Evolutionary conservation across 495 filamentous ascomycete genomes (phyloP).

Genomic region (Hypoxylon lienhwacheense): DNA sequence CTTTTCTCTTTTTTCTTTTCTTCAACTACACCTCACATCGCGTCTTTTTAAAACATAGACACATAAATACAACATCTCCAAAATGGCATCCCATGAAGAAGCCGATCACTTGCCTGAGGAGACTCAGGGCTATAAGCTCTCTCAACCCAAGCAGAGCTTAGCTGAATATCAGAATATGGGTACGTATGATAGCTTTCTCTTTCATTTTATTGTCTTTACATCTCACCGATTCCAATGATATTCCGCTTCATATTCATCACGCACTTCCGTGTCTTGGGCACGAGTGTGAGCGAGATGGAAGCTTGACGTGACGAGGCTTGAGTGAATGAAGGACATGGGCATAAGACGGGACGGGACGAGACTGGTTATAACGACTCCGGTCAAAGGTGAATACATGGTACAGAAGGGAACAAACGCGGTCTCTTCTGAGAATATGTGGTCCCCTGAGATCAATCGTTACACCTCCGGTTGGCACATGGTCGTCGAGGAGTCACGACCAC

Average conservation of each 20-base stretch:
- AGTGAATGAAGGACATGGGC: background rate
- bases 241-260: background rate
- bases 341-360: background rate
- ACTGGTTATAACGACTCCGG: background rate
- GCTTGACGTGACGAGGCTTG: background rate
- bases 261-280: background rate
- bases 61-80: conserved; percentile 16
- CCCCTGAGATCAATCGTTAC: background rate
- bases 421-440: background rate
- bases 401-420: background rate
- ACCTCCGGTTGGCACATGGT: background rate
- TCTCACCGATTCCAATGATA: background rate
- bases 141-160: conserved; percentile 91
- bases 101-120: conserved; percentile 84
- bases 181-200: conserved; percentile 51
- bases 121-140: conserved; percentile 95
- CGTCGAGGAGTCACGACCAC: too few relatives aligned
- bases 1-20: background rate
- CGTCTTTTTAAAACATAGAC: too few relatives aligned
- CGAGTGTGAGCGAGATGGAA: background rate
- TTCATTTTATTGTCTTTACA: conserved; percentile 8
- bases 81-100: conserved; percentile 72
- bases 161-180: conserved; percentile 90
- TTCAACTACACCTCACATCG: too few relatives aligned
- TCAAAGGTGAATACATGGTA: background rate